Base-by-base conservation (phyloP, 176 grass and related monocot genomes). In the Eremochloa ophiuroides region DNA sequence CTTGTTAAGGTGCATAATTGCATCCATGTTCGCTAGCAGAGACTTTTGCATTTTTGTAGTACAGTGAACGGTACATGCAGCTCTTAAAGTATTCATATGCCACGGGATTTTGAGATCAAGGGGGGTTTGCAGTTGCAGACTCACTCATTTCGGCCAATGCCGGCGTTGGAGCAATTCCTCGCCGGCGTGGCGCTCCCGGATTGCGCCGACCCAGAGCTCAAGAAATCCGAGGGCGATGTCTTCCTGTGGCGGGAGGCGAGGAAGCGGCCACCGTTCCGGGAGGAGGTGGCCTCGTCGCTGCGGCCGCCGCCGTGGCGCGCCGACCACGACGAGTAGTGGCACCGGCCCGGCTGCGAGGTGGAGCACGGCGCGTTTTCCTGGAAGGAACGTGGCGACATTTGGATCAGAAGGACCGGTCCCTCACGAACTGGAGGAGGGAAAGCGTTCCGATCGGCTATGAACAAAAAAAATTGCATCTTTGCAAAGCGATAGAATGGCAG, bases 231-330 rank as follows among this genome's bases (percentile, higher is more conserved):
- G 2, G 82, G 55, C 1, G 87, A 89, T 81, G 82, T 76, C 82
- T 89, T 89, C 87, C 87, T 81, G 27, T 80, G 82, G 76, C 82
- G 51, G 43, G 76, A 63, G 51, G 53, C 33, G 2, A 81, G 71
- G 71, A 75, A 76, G 3, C 42, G 51, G 7, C 50, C 68, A 5
- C 82, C 82, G 26, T 67, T 91, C 29, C 56, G 22, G 20, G 77
- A 85, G 15, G 87, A 89, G 42, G 87, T 89, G 53, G 63, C 87
- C 82, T 89, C 87, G 63, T 89, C 87, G 66, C 72, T 50, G 44
- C 64, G 71, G 30, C 78, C 62, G 50, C 78, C 62, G 50, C 16
- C 56, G n/a, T 64, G 71, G 17, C 40, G 25, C n/a, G 67, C 40
- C 1, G 47, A 22, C n/a, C n/a, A n/a, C 27, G 84, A 78, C 20